Percentiles rank a stretch among this genome's conserved stretches.
phyloP scores from a whole-genome alignment of 805 yeast species.

The Millerozyma acaciae region DNA sequence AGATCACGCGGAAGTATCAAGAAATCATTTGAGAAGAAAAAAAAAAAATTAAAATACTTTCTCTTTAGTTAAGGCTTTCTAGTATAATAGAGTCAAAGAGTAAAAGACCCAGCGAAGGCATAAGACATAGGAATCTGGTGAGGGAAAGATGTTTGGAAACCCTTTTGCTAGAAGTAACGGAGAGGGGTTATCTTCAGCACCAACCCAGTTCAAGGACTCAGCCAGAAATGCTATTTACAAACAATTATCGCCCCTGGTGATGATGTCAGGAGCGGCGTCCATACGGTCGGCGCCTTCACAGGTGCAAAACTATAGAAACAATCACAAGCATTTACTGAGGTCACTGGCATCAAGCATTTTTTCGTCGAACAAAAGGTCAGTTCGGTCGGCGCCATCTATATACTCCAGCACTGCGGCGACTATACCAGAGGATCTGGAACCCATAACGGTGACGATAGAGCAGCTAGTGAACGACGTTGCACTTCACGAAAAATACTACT shows the following conservation, averaged over 20 bases:
- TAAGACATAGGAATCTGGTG: no score
- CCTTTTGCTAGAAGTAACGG: constrained; percentile 22
- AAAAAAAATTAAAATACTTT: no score
- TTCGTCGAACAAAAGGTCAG: constrained; percentile 33
- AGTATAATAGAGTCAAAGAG: no score
- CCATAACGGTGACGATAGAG: constrained; percentile 39
- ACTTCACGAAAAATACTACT: constrained; percentile 31
- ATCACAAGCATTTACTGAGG: constrained; percentile 17
- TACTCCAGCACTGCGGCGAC: constrained; percentile 41
- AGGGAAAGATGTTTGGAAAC: constrained; percentile 30
- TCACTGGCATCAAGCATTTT: constrained; percentile 38
- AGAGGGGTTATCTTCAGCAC: constrained; percentile 23
- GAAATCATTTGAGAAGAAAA: no score
- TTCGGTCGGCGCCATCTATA: constrained; percentile 41
- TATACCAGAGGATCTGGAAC: constrained; percentile 43
- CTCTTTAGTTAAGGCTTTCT: no score
- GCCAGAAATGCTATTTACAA: constrained; percentile 44
- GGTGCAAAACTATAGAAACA: constrained; percentile 12
- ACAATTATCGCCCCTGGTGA: constrained; percentile 31
- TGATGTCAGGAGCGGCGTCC: constrained; percentile 24
- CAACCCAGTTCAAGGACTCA: constrained; percentile 37
- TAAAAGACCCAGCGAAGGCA: no score
- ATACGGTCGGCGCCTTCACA: constrained; percentile 41
- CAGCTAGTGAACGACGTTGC: constrained; percentile 41
- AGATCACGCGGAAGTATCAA: no score